Evolutionary conservation across 2,329 filamentous ascomycete genomes (phyloP).

Genomic region (Xylogone sp.): DNA sequence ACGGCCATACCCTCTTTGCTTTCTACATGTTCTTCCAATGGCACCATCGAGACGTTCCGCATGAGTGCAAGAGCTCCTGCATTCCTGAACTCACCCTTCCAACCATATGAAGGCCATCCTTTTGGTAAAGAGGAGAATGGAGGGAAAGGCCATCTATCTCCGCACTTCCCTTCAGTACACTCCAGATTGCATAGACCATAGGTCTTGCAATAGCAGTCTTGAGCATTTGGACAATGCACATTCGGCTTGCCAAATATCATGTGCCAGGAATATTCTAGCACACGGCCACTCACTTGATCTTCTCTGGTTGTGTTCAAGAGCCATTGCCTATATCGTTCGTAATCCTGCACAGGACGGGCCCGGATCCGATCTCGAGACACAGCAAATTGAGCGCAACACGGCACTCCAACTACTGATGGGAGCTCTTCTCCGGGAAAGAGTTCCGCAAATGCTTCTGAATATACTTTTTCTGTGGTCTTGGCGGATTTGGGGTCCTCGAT

Average conservation of each 20-base stretch:
- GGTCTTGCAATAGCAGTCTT: conserved; percentile 63
- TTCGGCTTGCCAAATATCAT: conserved; percentile 55
- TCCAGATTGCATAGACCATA: conserved; percentile 52
- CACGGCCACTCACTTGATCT: conserved; percentile 52
- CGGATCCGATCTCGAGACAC: conserved; percentile 50
- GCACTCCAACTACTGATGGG: conserved; percentile 45
- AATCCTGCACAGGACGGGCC: conserved; percentile 46
- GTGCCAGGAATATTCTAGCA: conserved; percentile 67
- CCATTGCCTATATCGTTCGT: conserved; percentile 56
- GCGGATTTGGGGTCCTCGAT: conserved; percentile 33
- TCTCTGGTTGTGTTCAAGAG: conserved; percentile 50
- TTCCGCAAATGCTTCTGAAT: conserved; percentile 38
- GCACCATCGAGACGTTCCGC: neutral
- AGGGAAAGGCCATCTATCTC: conserved; percentile 55
- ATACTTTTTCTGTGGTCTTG: conserved; percentile 39
- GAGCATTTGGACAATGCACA: conserved; percentile 57
- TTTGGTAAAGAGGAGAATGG: conserved; percentile 52
- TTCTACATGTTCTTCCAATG: neutral
- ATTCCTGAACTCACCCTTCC: conserved; percentile 37
- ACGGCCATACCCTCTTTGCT: neutral
- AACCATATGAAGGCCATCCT: conserved; percentile 59
- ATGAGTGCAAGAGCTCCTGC: neutral
- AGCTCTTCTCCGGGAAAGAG: conserved; percentile 40
- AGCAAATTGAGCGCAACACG: conserved; percentile 66
- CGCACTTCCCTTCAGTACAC: conserved; percentile 46